These are phyloP conservation scores for Wickerhamomyces pijperi DNA, from an alignment of 805 yeast species.

Conservation along the genomic window DNA sequence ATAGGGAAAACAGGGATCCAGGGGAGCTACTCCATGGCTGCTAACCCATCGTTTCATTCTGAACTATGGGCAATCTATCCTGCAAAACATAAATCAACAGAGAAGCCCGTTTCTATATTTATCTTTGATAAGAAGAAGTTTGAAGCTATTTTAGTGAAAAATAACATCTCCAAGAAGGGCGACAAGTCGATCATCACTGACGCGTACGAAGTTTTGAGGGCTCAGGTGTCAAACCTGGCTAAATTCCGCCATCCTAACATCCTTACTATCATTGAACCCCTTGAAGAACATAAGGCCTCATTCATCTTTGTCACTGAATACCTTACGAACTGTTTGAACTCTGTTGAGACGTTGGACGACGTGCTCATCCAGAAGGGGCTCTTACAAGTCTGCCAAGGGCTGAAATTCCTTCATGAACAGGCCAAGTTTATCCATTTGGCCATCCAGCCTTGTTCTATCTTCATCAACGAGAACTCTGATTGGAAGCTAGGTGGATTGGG, in stretches of 20 bases:
- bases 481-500: constrained; percentile 87
- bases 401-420: constrained; percentile 72
- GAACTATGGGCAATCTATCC: constrained; percentile 83
- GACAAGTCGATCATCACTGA: constrained; percentile 37
- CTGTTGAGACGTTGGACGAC: constrained; percentile 44
- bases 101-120: constrained; percentile 69
- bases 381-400: constrained; percentile 62
- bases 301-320: constrained; percentile 80
- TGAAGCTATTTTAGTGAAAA: constrained; percentile 40
- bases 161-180: constrained; percentile 37
- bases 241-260: constrained; percentile 86
- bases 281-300: constrained; percentile 75
- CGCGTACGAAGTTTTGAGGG: constrained; percentile 57
- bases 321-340: constrained; percentile 43
- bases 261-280: constrained; percentile 72
- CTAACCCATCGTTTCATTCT: constrained; percentile 57
- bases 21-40: constrained; percentile 56
- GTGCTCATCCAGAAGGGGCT: constrained; percentile 73
- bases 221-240: constrained; percentile 62
- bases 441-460: constrained; percentile 65
- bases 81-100: constrained; percentile 60
- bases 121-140: constrained; percentile 74
- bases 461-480: constrained; percentile 76
- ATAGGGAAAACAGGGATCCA: constrained; percentile 43
- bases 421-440: constrained; percentile 71